These are phyloP conservation scores for Lipomyces starkeyi DNA, from an alignment of 805 yeast genomes.

Conservation along the genomic window DNA sequence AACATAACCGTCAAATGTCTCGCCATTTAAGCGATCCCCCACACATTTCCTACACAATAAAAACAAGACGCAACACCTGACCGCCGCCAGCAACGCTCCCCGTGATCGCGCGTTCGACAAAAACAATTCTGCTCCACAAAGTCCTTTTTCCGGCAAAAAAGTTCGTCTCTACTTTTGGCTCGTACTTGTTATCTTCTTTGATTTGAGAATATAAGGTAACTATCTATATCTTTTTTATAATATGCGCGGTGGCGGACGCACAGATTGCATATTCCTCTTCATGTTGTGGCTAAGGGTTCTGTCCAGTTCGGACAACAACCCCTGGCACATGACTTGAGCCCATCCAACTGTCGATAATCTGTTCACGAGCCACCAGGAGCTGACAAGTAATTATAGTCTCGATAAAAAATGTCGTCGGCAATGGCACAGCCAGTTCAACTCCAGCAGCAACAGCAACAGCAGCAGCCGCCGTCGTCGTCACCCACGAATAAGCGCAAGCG, in stretches of 20 bases:
- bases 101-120: conserved; percentile 26
- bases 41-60: neutral
- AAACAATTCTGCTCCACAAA: neutral
- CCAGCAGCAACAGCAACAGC: no score
- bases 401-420: conserved; percentile 13
- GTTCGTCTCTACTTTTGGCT: neutral
- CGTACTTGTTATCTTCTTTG: neutral
- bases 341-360: neutral
- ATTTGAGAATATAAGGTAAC: neutral
- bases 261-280: neutral
- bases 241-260: neutral
- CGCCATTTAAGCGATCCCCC: neutral
- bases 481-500: conserved; percentile 24
- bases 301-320: conserved; percentile 9
- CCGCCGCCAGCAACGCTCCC: conserved; percentile 16
- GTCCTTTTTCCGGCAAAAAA: neutral
- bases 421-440: conserved; percentile 10
- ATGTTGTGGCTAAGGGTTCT: conserved; percentile 11
- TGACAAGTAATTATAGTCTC: neutral
- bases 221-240: neutral
- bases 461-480: conserved; percentile 15
- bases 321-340: conserved; percentile 33
- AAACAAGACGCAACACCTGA: conserved; percentile 12
- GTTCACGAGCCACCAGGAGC: neutral
- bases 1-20: neutral